Conservation (phyloP, 2,329 filamentous ascomycete genomes). For the Colletotrichum melonis region DNA sequence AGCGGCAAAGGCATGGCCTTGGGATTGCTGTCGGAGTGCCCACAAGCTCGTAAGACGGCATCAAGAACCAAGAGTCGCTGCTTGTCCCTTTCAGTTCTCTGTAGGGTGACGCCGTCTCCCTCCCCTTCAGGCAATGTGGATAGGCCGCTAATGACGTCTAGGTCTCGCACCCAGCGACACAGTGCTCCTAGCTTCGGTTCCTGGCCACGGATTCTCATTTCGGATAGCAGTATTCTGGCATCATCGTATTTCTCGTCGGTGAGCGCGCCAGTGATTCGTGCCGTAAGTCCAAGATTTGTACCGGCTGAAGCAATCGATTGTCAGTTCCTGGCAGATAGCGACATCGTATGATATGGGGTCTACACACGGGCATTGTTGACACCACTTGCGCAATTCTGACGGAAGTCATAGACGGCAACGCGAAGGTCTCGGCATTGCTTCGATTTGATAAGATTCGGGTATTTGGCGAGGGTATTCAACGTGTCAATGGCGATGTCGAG, state of each 20-base stretch:
- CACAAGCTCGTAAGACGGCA: conserved; percentile 71
- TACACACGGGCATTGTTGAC: conserved; percentile 64
- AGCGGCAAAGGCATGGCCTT: conserved; percentile 40
- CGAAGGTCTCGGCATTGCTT: conserved; percentile 75
- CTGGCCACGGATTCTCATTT: conserved; percentile 76
- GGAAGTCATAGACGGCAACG: conserved; percentile 75
- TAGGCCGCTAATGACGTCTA: conserved; percentile 76
- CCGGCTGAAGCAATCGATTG: neutral
- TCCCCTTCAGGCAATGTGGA: conserved; percentile 64
- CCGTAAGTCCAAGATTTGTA: conserved; percentile 67
- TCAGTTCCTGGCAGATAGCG: neutral
- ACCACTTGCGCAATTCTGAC: conserved; percentile 75
- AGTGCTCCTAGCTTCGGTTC: conserved; percentile 75
- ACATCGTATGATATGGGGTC: neutral
- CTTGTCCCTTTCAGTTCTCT: conserved; percentile 58
- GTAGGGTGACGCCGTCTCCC: conserved; percentile 38
- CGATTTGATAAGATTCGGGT: conserved; percentile 74
- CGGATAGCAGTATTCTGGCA: conserved; percentile 73
- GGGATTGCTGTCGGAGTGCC: conserved; percentile 65
- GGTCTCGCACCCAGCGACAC: conserved; percentile 78
- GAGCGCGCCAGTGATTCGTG: conserved; percentile 73
- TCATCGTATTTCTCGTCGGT: conserved; percentile 74
- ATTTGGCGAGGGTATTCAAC: conserved; percentile 65
- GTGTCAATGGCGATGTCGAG: conserved; percentile 76
- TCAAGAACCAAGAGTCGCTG: conserved; percentile 72